A percentile compares a stretch with the other conserved stretches of the same genome.
These are phyloP conservation scores for Colletotrichum endophyticum DNA, from an alignment of 2,329 filamentous ascomycete genomes.

Conservation along the genomic window DNA sequence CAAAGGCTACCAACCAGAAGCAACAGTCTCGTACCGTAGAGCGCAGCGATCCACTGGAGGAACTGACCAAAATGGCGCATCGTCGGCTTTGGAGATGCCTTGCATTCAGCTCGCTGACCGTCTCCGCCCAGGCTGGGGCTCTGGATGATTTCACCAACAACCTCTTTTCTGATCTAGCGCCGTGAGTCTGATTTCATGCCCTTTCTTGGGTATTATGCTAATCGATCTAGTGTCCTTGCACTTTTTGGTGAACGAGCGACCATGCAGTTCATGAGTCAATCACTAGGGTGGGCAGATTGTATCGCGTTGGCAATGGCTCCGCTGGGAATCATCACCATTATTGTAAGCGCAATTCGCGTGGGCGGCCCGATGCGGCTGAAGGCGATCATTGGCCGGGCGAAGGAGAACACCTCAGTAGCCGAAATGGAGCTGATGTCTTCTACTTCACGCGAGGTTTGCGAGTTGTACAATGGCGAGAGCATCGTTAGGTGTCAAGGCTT, in stretches of 20 bases:
- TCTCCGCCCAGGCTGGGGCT: neutral
- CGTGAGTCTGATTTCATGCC: neutral
- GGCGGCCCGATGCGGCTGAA: slow-evolving; percentile 33
- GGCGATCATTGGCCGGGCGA: slow-evolving; percentile 42
- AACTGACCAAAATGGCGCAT: neutral
- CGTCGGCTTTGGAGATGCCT: neutral
- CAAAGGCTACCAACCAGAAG: neutral
- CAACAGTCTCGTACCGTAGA: neutral
- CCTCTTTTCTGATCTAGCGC: neutral
- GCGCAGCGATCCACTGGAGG: neutral
- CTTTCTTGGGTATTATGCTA: neutral
- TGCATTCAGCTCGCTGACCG: neutral
- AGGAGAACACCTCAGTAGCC: slow-evolving; percentile 34
- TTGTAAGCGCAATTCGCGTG: slow-evolving; percentile 36
- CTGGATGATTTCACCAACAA: neutral
- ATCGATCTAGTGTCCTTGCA: slow-evolving; percentile 26
- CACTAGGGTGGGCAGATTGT: slow-evolving; percentile 29
- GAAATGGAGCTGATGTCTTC: slow-evolving; percentile 47
- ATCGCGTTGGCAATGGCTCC: slow-evolving; percentile 38
- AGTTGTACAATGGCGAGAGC: slow-evolving; percentile 33
- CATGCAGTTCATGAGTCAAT: slow-evolving; percentile 43
- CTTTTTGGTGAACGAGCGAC: slow-evolving; percentile 44
- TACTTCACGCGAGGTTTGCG: slow-evolving; percentile 42
- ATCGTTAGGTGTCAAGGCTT: neutral
- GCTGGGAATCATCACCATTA: slow-evolving; percentile 42